phyloP scores from a whole-genome alignment of 2,329 filamentous ascomycete species.

The Ilyonectria robusta region DNA sequence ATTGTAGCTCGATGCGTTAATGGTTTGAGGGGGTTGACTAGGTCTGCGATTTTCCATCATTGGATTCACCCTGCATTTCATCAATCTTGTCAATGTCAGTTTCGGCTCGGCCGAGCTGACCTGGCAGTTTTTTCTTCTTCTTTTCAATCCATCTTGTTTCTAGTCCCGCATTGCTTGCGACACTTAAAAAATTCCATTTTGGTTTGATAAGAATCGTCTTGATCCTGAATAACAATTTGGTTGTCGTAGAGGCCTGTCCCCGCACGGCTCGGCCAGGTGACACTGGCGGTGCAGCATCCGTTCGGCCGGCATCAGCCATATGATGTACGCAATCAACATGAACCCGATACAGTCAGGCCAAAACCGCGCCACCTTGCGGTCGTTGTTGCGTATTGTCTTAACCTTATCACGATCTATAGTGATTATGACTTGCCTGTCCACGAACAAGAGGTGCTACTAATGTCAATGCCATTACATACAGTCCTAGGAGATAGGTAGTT shows the following conservation, averaged over 20 bases:
- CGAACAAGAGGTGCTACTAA: too few species aligned
- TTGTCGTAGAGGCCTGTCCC: background rate
- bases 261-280: background rate
- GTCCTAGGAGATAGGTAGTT: too few species aligned
- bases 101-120: background rate
- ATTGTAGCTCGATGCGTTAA: background rate
- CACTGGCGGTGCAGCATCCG: background rate
- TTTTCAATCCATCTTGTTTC: background rate
- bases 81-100: background rate
- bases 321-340: conserved; percentile 29
- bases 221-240: too few species aligned
- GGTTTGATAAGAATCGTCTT: background rate
- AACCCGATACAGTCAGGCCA: conserved; percentile 11
- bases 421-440: too few species aligned
- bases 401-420: too few species aligned
- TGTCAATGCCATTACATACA: too few species aligned
- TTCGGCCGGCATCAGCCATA: conserved; percentile 8
- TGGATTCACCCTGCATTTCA: background rate
- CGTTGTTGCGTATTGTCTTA: background rate
- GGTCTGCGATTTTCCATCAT: background rate
- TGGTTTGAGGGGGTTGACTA: background rate
- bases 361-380: conserved; percentile 31
- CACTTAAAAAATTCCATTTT: background rate
- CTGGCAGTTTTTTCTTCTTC: background rate
- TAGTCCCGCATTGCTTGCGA: background rate